A percentile compares a stretch with the other conserved stretches of the same genome.
phyloP scores from a whole-genome alignment of 2,329 filamentous ascomycete species.

The Paraphoma chrysanthemicola region DNA sequence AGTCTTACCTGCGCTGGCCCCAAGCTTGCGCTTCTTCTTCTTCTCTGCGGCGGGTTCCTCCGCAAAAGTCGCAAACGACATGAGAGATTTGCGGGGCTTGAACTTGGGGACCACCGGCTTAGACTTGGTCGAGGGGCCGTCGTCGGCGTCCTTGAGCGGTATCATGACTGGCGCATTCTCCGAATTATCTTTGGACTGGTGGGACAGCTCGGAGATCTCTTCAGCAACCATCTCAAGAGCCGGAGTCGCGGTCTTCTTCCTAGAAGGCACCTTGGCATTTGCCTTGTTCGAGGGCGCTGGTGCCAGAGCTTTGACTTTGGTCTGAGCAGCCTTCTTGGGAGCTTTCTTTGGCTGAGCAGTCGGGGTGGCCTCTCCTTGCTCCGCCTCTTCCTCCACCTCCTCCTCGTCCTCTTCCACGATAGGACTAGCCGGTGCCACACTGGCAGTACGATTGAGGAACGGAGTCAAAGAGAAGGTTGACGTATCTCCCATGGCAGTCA shows the following conservation, averaged over 20 bases:
- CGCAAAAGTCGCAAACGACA: conserved; percentile 53
- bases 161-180: conserved; percentile 46
- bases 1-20: conserved; percentile 66
- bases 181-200: conserved; percentile 44
- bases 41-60: conserved; percentile 49
- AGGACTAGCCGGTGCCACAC: conserved; percentile 57
- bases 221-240: conserved; percentile 54
- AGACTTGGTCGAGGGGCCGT: conserved; percentile 39
- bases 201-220: conserved; percentile 44
- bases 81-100: conserved; percentile 56
- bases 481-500: conserved; percentile 76
- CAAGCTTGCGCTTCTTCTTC: conserved; percentile 72
- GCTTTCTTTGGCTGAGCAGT: conserved; percentile 39
- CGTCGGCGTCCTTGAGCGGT: conserved; percentile 44
- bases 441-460: conserved; percentile 80
- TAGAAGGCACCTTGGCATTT: conserved; percentile 49
- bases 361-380: conserved; percentile 35
- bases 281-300: conserved; percentile 54
- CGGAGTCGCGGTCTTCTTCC: conserved; percentile 47
- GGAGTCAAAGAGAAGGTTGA: conserved; percentile 94
- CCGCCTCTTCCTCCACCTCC: conserved; percentile 34
- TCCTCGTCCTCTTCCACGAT: conserved; percentile 45
- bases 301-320: conserved; percentile 52
- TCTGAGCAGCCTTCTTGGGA: conserved; percentile 31
- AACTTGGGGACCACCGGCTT: conserved; percentile 40